Evolutionary conservation across 208 protist species (phyloP).

Genomic region (Vickermania spadyakhi): DNA sequence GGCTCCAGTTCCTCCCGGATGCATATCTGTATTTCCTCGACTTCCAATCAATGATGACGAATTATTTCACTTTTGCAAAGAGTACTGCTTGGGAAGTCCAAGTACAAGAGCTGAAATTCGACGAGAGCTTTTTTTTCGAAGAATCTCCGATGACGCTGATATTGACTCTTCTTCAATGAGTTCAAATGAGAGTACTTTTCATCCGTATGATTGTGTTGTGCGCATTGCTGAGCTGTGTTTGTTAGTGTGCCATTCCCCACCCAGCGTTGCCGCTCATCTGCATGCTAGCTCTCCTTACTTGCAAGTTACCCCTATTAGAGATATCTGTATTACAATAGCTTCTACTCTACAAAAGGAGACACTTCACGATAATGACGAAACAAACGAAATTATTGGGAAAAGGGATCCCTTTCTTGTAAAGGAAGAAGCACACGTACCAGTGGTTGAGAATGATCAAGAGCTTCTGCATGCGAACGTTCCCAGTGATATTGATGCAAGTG

Average conservation of each 20-base stretch:
- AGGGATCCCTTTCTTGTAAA: too few species aligned
- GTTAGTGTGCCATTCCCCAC: slow-evolving; percentile 8
- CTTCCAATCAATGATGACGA: slow-evolving; percentile 53
- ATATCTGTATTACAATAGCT: slow-evolving; percentile 20
- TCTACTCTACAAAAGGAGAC: background rate
- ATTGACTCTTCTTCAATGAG: background rate
- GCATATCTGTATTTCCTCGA: slow-evolving; percentile 56
- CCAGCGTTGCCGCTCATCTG: slow-evolving; percentile 9
- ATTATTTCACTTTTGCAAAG: slow-evolving; percentile 32
- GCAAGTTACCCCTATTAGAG: slow-evolving; percentile 49
- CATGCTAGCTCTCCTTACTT: slow-evolving; percentile 32
- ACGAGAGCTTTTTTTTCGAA: slow-evolving; percentile 21
- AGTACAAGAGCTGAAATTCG: slow-evolving; percentile 27
- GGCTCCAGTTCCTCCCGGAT: slow-evolving; percentile 46
- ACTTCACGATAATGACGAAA: background rate
- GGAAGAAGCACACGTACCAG: background rate
- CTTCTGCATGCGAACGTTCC: background rate
- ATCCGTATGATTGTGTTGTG: slow-evolving; percentile 59
- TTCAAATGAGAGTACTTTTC: too few species aligned
- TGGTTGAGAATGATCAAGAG: background rate
- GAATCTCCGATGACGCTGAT: slow-evolving; percentile 14
- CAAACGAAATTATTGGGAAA: background rate
- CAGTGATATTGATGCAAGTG: background rate
- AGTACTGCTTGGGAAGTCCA: slow-evolving; percentile 40
- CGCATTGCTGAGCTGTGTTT: slow-evolving; percentile 57